phyloP scores from a whole-genome alignment of 768 basidiomycete species.

The Naematelia encephala region DNA sequence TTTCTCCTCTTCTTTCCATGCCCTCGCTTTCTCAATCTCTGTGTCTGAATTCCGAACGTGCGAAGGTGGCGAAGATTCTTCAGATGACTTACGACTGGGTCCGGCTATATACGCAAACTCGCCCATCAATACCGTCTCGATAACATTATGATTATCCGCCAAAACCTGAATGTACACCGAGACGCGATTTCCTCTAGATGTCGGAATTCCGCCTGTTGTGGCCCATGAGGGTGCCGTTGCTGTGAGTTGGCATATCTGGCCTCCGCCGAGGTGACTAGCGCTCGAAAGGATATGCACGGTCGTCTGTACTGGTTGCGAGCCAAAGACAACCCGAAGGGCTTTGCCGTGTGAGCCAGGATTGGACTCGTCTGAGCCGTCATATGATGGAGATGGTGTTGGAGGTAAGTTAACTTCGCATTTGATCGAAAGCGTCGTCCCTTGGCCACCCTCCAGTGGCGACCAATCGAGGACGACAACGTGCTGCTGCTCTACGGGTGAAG shows the following conservation, averaged over 20 bases:
- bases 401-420: slow-evolving; percentile 60
- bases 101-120: slow-evolving; percentile 28
- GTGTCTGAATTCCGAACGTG: neutral
- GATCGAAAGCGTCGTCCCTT: slow-evolving; percentile 64
- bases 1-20: neutral
- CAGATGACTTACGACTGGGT: slow-evolving; percentile 19
- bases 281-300: slow-evolving; percentile 57
- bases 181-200: slow-evolving; percentile 25
- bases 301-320: slow-evolving; percentile 65
- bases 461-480: neutral
- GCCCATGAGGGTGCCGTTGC: slow-evolving; percentile 28
- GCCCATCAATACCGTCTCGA: slow-evolving; percentile 31
- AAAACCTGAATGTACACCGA: slow-evolving; percentile 39
- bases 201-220: slow-evolving; percentile 54
- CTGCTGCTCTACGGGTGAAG: neutral
- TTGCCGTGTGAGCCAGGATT: slow-evolving; percentile 55
- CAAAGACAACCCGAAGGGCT: slow-evolving; percentile 72
- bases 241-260: slow-evolving; percentile 46
- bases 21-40: neutral
- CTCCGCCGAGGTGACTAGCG: slow-evolving; percentile 63
- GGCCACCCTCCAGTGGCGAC: slow-evolving; percentile 57
- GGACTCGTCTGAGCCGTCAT: slow-evolving; percentile 64
- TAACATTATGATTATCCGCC: slow-evolving; percentile 21
- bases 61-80: neutral
- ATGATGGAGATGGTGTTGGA: slow-evolving; percentile 57